Base-by-base conservation (phyloP, 495 filamentous ascomycete species). In the Delitschia confertaspora region DNA sequence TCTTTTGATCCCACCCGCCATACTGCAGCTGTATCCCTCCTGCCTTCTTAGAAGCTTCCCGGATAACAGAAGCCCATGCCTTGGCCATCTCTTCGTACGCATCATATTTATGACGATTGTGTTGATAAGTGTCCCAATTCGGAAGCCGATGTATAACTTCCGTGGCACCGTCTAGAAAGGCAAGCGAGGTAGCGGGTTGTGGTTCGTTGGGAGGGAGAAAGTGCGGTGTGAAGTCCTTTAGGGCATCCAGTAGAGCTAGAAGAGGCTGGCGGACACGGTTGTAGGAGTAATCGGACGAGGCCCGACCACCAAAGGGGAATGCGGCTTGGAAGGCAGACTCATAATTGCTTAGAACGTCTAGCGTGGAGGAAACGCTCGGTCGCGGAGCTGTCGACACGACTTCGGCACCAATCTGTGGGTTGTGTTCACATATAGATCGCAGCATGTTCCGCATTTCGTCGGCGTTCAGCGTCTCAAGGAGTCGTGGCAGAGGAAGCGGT, bases 81-180 rank as follows among this genome's bases (percentile, higher is more conserved):
- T 80, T 83, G 33, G 85, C 80, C 31, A 98, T 85, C 61, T 95
- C 93, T 53, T 98, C 89, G 60, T 96, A 96, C 10, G 88, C 87
- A 49, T 85, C 85, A 48, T 91, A 78, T 61, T 95, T 94, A 68
- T 91, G 83, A 50, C 91, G 72, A 43, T 88, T 88, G 61, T 96
- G 81, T 49, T 82, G 75, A 29, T 80, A 83, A 39, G 77, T 83
- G 48, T 82, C 81, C 84, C 85, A 96, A 36, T 85, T 75, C 4
- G 91, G 91, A 27, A 98, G 68, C 11, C 77, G 73, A 61, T 96
- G 89, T 33, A 96, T 82, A 31, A 95, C 74, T 38, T 88, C 80
- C 10, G 89, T 98, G 13, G 80, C 91, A 17, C 76, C 81, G 45
- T 98, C 86, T 20, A 98, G 74, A 57, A 84, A 98, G 44, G 76